Percentiles rank a stretch among this genome's conserved stretches.
phyloP scores from a whole-genome alignment of 208 protist genomes.

The Leishmania lainsoni region DNA sequence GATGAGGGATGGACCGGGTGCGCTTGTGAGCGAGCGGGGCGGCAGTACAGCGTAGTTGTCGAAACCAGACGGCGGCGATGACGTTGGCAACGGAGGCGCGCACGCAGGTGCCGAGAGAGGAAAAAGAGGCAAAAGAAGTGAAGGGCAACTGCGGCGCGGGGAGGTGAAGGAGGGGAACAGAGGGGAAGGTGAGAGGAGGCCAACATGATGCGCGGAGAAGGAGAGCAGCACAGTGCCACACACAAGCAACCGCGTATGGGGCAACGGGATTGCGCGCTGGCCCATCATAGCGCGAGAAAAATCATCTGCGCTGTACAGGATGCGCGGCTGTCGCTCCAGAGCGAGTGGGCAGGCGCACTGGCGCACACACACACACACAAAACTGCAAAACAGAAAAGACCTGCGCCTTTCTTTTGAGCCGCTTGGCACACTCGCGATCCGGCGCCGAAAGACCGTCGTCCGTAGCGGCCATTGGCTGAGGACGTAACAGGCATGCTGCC shows the following conservation, averaged over 20 bases:
- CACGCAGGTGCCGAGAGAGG: neutral
- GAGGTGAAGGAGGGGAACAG: neutral
- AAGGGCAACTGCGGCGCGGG: neutral
- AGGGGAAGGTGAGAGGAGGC: neutral
- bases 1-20: neutral
- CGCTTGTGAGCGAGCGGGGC: neutral
- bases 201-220: neutral
- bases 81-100: neutral
- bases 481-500: neutral
- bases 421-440: neutral
- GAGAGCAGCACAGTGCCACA: neutral
- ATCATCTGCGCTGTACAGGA: neutral
- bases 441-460: neutral
- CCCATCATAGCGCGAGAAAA: neutral
- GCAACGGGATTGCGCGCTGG: neutral
- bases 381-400: neutral
- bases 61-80: neutral
- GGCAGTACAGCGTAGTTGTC: neutral
- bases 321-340: neutral
- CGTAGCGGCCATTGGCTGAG: no score
- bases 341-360: neutral
- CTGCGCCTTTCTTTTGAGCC: neutral
- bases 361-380: neutral
- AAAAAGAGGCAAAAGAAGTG: neutral
- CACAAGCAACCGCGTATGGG: neutral